Conservation (phyloP, 805 yeast species). For the Spencermartinsiella europaea region DNA sequence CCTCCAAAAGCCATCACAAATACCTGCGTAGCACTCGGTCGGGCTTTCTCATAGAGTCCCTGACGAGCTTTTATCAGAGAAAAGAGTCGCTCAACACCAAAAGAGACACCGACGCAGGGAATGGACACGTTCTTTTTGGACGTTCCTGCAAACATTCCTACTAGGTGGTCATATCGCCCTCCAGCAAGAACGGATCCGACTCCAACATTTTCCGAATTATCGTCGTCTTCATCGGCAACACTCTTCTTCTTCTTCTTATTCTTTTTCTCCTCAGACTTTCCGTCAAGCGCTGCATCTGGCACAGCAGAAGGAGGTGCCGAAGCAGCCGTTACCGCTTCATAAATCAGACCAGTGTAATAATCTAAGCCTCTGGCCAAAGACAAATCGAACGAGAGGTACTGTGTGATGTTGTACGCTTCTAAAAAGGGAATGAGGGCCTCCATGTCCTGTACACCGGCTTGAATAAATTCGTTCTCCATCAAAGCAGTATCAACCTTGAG, state of each 20-base stretch:
- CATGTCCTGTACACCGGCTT: constrained; percentile 79
- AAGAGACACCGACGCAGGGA: constrained; percentile 96
- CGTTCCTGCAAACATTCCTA: constrained; percentile 89
- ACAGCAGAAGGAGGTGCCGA: constrained; percentile 80
- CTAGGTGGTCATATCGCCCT: constrained; percentile 94
- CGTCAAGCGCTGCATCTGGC: constrained; percentile 19
- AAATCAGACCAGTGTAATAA: constrained; percentile 94
- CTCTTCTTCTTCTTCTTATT: constrained; percentile 36
- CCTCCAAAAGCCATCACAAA: constrained; percentile 98
- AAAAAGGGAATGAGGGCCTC: constrained; percentile 64
- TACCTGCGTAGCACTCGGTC: constrained; percentile 87
- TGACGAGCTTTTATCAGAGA: constrained; percentile 79
- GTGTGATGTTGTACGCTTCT: constrained; percentile 65
- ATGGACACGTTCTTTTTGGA: constrained; percentile 72
- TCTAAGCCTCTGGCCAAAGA: constrained; percentile 97
- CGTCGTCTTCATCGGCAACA: constrained; percentile 58
- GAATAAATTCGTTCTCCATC: constrained; percentile 63
- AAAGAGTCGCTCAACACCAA: constrained; percentile 93
- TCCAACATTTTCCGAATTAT: constrained; percentile 94
- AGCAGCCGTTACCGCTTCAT: constrained; percentile 92
- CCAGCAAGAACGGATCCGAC: constrained; percentile 99
- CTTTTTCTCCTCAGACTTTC: constrained; percentile 13
- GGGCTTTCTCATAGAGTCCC: constrained; percentile 55
- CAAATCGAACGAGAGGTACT: constrained; percentile 75
- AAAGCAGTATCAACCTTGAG: constrained; percentile 57